phyloP scores from a whole-genome alignment of 2,329 filamentous ascomycete genomes.

The Thielaviopsis ethacetica region DNA sequence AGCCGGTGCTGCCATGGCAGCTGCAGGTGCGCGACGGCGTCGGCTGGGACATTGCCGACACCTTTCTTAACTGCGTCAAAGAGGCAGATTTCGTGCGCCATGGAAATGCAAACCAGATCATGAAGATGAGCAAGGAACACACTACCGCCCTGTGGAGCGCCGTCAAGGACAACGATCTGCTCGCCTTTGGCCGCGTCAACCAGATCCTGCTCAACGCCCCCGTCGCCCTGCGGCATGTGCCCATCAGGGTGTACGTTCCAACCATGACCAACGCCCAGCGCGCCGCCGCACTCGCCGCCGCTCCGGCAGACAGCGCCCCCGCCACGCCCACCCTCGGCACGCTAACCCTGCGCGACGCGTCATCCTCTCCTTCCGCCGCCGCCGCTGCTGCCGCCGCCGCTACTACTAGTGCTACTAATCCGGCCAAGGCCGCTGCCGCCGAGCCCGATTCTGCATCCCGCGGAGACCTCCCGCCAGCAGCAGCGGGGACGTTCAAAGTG shows the following conservation, averaged over 20 bases:
- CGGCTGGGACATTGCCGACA: conserved; percentile 44
- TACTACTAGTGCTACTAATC: too few relatives aligned
- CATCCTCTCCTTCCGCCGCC: conserved; percentile 18
- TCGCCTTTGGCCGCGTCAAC: conserved; percentile 57
- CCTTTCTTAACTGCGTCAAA: conserved; percentile 48
- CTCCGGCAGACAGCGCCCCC: neutral
- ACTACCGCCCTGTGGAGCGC: conserved; percentile 70
- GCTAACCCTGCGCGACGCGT: neutral
- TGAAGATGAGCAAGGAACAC: conserved; percentile 72
- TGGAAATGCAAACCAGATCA: conserved; percentile 76
- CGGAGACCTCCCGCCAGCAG: too few relatives aligned
- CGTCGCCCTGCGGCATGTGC: conserved; percentile 63
- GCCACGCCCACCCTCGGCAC: neutral
- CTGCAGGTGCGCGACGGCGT: conserved; percentile 36
- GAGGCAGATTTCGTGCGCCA: conserved; percentile 78
- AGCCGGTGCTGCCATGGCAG: conserved; percentile 36
- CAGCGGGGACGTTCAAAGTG: conserved; percentile 44
- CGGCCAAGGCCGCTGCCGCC: conserved; percentile 6
- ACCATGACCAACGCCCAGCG: conserved; percentile 34
- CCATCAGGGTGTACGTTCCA: conserved; percentile 73
- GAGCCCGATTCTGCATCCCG: too few relatives aligned
- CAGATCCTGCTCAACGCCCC: conserved; percentile 61
- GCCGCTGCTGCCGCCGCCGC: conserved; percentile 1
- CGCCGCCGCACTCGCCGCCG: conserved; percentile 17
- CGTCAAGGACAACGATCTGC: conserved; percentile 61